These are phyloP conservation scores for Candida nonsorbophila DNA, from an alignment of 805 yeast genomes.

Conservation along the genomic window DNA sequence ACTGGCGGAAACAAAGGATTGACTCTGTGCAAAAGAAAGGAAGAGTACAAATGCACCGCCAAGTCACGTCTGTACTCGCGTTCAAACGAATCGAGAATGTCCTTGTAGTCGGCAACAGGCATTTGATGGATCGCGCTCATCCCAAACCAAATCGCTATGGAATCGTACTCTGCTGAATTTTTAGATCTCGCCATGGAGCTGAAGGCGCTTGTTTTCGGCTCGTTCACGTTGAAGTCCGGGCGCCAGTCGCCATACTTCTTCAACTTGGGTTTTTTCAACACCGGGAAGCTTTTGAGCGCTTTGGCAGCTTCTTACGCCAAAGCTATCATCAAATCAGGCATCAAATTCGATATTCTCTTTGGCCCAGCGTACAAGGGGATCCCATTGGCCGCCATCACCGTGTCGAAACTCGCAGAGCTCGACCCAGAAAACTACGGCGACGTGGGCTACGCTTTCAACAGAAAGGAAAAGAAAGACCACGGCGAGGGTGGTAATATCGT, in stretches of 20 bases:
- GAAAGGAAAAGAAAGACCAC: constrained; percentile 95
- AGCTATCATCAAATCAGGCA: constrained; percentile 73
- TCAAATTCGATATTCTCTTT: constrained; percentile 85
- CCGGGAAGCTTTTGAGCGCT: constrained; percentile 72
- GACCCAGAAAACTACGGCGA: constrained; percentile 72
- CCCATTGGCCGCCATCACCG: constrained; percentile 89
- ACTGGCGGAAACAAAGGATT: constrained; percentile 29
- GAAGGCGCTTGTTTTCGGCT: constrained; percentile 81
- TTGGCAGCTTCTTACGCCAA: constrained; percentile 86
- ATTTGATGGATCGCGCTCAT: constrained; percentile 4
- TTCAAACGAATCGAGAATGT: constrained; percentile 35
- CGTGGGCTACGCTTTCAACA: constrained; percentile 87
- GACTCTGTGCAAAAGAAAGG: constrained; percentile 39
- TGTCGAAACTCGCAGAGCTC: constrained; percentile 86
- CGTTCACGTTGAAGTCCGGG: constrained; percentile 87
- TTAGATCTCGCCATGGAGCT: constrained; percentile 78
- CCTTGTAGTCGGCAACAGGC: constrained; percentile 13
- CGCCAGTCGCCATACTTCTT: constrained; percentile 94
- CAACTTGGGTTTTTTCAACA: constrained; percentile 84
- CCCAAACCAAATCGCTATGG: constrained; percentile 24
- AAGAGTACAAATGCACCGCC: constrained; percentile 59
- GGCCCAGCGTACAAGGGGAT: constrained; percentile 99
- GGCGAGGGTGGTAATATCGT: constrained; percentile 98
- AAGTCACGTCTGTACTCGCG: constrained; percentile 49
- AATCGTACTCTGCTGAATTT: constrained; percentile 56